Base-by-base conservation (phyloP, 1,284 basidiomycete genomes). In the Sphagnurus paluster region DNA sequence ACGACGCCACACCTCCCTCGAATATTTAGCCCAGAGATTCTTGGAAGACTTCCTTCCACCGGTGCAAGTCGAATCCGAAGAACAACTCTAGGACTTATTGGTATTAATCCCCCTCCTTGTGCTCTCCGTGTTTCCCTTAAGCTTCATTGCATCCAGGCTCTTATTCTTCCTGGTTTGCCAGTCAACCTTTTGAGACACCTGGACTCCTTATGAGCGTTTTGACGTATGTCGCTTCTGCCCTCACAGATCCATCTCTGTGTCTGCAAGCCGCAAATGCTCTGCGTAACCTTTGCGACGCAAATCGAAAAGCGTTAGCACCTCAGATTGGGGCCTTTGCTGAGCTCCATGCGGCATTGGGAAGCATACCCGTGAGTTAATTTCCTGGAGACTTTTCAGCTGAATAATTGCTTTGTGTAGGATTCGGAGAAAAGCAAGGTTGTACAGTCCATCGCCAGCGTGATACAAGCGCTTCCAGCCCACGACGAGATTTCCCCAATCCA, bases 361-460 rank as follows among this genome's bases (percentile, higher is more conserved):
- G 75, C 13, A 83, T 93, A 45, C 87, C 87, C 2, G 90, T 91
- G 55, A 7, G 38, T 4, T 8, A 11, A 13, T 8, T 21, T n/a
- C 10, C 5, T 36, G 21, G 13, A 17, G 4, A 9, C 5, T 5
- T 8, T 8, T 34, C n/a, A 24, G 5, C 4, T 2, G 10, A 16
- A 5, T 17, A 34, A 26, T 37, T 2, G 10, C 4, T 36, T 7
- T 34, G 4, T 20, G 9, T 53, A 91, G 85, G 87, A 92, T 51
- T 85, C 87, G 19, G 92, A 95, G 67, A 90, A 89, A 66, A 80
- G 83, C 53, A 95, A 93, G 66, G 89, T 95, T 0, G 71, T 95
- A 40, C 89, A 95, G 62, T 90, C 86, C 0, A 93, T 96, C 47
- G 84, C 90, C 1, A 93, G 90, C 50, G 90, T 96, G 1, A 89